phyloP scores from a whole-genome alignment of 495 filamentous ascomycete genomes.

The Chaetomium fimeti region DNA sequence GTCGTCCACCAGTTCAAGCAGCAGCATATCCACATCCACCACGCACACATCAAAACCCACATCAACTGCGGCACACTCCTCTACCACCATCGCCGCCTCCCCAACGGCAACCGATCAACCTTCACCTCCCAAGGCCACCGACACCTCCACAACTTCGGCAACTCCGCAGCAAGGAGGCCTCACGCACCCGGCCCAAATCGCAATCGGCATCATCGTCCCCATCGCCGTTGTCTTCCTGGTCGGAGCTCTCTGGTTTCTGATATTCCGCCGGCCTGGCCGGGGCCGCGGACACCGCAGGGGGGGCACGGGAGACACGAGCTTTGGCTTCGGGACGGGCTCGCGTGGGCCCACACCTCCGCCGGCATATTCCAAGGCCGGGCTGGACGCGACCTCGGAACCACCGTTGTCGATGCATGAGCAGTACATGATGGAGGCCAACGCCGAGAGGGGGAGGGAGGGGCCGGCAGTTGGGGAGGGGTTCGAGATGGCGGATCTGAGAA shows the following conservation, averaged over 20 bases:
- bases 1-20: neutral
- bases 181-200: constrained; percentile 14
- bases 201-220: constrained; percentile 16
- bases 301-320: neutral
- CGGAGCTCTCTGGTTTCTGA: constrained; percentile 12
- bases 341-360: constrained; percentile 5
- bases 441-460: neutral
- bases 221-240: constrained; percentile 12
- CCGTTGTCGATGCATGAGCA: constrained; percentile 2
- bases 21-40: neutral
- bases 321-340: constrained; percentile 1
- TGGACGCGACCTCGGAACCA: neutral
- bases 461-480: neutral
- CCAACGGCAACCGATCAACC: neutral
- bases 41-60: neutral
- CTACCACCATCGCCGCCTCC: neutral
- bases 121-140: neutral
- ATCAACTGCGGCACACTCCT: neutral
- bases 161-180: neutral
- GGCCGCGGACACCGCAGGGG: constrained; percentile 3
- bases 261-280: constrained; percentile 6
- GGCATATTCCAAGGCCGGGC: constrained; percentile 3
- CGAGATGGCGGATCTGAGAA: constrained; percentile 4
- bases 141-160: neutral
- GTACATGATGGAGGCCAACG: neutral